Conservation (phyloP, 2,329 filamentous ascomycete genomes). For the Zasmidium citrigriseum region DNA sequence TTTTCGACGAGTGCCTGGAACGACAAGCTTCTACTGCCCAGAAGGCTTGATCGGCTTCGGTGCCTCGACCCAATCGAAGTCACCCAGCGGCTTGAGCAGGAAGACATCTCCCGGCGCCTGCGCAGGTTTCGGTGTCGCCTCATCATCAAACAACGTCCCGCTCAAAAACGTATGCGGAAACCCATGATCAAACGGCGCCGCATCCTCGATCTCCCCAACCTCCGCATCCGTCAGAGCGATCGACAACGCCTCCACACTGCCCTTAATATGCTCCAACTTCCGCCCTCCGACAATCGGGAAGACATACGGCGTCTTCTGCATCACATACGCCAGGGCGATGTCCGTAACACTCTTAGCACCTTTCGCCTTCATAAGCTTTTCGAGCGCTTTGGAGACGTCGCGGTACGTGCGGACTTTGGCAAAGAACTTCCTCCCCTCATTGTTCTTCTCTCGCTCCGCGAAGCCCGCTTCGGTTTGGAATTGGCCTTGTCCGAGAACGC, state of each 20-base stretch:
- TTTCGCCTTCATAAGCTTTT: conserved; percentile 59
- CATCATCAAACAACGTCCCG: conserved; percentile 6
- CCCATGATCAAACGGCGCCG: conserved; percentile 62
- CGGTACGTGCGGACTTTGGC: conserved; percentile 30
- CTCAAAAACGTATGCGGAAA: conserved; percentile 65
- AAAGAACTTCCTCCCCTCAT: conserved; percentile 31
- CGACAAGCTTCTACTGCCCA: neutral
- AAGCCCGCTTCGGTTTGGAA: conserved; percentile 46
- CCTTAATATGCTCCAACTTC: conserved; percentile 67
- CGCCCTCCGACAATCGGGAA: conserved; percentile 72
- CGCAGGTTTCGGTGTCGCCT: conserved; percentile 21
- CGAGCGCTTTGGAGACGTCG: conserved; percentile 56
- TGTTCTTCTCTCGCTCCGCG: conserved; percentile 41
- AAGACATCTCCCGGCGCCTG: conserved; percentile 37
- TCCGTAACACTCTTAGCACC: conserved; percentile 37
- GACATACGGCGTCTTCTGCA: conserved; percentile 65
- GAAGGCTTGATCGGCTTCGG: conserved; percentile 9
- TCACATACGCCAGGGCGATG: conserved; percentile 66
- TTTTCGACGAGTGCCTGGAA: neutral
- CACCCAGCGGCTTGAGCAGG: conserved; percentile 10
- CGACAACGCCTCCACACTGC: conserved; percentile 67
- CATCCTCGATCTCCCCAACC: conserved; percentile 64
- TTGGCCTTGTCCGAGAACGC: conserved; percentile 41
- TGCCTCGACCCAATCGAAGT: conserved; percentile 12
- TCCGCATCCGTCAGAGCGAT: conserved; percentile 62